These are phyloP conservation scores for Manihot esculenta DNA, from an alignment of 441 rosid species.

Conservation along the genomic window DNA sequence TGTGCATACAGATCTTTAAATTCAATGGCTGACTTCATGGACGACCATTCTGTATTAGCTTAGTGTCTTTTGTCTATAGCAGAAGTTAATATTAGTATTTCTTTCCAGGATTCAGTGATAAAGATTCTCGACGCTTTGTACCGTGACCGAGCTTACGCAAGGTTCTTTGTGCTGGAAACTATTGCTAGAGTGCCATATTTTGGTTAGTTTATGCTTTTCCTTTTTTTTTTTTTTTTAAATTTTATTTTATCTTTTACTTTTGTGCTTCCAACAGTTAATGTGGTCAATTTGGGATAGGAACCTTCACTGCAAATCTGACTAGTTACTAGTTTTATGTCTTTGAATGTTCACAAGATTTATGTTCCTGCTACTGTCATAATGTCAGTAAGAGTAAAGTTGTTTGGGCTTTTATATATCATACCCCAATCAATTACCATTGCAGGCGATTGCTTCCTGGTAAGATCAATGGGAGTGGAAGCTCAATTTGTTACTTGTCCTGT, in stretches of 20 bases:
- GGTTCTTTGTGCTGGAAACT: constrained; percentile 92
- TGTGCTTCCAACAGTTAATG: not conserved
- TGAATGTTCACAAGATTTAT: not conserved
- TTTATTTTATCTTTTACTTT: too few species aligned
- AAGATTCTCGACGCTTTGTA: constrained; percentile 79
- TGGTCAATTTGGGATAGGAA: not conserved
- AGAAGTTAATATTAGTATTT: not conserved
- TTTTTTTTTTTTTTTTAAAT: not conserved
- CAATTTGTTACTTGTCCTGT: too few species aligned
- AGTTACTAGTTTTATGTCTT: constrained; percentile 5
- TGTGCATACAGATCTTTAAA: not conserved
- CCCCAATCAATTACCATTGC: not conserved
- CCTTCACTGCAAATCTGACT: not conserved
- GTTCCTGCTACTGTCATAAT: not conserved
- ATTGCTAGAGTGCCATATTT: constrained; percentile 97
- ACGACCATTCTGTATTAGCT: not conserved
- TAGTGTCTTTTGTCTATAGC: not conserved
- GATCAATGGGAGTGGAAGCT: not conserved
- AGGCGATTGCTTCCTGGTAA: not conserved
- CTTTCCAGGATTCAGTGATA: constrained; percentile 74
- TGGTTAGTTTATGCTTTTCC: constrained; percentile 46
- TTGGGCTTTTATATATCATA: not conserved
- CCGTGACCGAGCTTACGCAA: constrained; percentile 72
- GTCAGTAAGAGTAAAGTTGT: not conserved
- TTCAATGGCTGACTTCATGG: not conserved